These are phyloP conservation scores for Phlegmacium glaucopus DNA, from an alignment of 768 basidiomycete genomes.

Conservation along the genomic window DNA sequence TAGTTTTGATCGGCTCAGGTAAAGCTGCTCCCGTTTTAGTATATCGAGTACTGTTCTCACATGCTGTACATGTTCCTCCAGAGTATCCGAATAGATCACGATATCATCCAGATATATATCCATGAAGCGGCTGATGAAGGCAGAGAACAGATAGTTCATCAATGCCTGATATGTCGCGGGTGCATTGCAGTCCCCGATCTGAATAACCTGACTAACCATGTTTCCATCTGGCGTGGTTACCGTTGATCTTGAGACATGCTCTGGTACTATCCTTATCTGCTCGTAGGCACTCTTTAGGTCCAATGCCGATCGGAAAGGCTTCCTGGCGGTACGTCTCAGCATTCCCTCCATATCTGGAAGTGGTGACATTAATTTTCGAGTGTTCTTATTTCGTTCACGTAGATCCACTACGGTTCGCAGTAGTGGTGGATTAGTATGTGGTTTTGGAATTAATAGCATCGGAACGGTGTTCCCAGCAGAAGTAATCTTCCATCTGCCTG, in stretches of 20 bases:
- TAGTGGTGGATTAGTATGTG: too few species aligned
- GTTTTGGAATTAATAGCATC: conserved; percentile 31
- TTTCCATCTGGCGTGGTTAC: conserved; percentile 37
- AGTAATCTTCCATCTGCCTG: conserved; percentile 28
- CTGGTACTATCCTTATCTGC: conserved; percentile 29
- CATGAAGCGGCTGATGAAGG: conserved; percentile 31
- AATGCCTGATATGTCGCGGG: conserved; percentile 39
- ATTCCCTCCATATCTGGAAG: conserved; percentile 41
- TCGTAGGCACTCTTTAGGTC: conserved; percentile 41
- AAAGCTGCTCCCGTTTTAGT: conserved; percentile 38
- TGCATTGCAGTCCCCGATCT: conserved; percentile 29
- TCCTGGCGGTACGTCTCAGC: conserved; percentile 24
- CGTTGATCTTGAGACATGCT: conserved; percentile 19
- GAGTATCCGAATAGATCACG: conserved; percentile 37
- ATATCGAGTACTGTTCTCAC: conserved; percentile 29
- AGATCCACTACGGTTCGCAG: conserved; percentile 33
- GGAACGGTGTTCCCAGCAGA: conserved; percentile 34
- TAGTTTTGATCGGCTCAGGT: conserved; percentile 32
- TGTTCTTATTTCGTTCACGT: conserved; percentile 36
- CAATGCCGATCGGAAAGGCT: conserved; percentile 27
- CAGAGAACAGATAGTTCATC: conserved; percentile 36
- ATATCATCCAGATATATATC: conserved; percentile 40
- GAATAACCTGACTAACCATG: conserved; percentile 35
- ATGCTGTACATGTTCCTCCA: conserved; percentile 32
- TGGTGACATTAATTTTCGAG: conserved; percentile 30